Base-by-base conservation (phyloP, 2,329 filamentous ascomycete genomes). In the Fusarium zealandicum region DNA sequence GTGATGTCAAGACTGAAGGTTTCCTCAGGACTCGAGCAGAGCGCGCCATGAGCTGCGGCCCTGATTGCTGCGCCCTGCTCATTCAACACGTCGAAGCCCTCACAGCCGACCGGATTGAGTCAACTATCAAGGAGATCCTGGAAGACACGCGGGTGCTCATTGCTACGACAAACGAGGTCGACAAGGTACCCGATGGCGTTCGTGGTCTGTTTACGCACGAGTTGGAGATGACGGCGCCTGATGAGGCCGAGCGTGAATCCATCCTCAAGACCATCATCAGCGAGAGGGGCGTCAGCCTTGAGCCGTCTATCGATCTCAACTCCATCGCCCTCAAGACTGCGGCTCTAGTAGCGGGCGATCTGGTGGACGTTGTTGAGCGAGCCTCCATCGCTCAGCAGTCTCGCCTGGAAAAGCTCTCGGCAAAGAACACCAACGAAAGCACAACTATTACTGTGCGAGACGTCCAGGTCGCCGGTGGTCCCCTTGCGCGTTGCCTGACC, bases 201-300 rank as follows among this genome's bases (percentile, higher is more conserved):
- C 86, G 95, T 46, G 92, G 92, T 10, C 80, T 98, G 3, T 98
- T 99, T 72, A 96, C 92, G 0, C 93, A 99, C 67, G 95, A 99
- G 73, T 81, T 99, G 35, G 93, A 98, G 69, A 92, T 99, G 84
- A 85, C 81, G 37, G 95, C 95, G 0, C 95, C 95, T 0, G 93
- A 98, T 65, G 95, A 99, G 72, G 87, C 86, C 20, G 93, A 98
- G 74, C 83, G 95, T 76, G 93, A 96, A 76, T 90, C 89, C 2
- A 95, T 98, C 39, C 77, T 99, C 8, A 85, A 84, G 44, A 87
- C 87, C 54, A 90, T 96, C 30, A 83, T 97, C 28, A 83, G 90
- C 28, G 87, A 92, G 53, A 84, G 87, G 22, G 87, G 90, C 2
- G 82, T 96, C 17, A 82, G 85, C n/a, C 76, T 97, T 2, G 90